Percentiles rank a stretch among this genome's conserved stretches.
These are phyloP conservation scores for Wickerhamiella cacticola DNA, from an alignment of 805 yeast genomes.

Conservation along the genomic window DNA sequence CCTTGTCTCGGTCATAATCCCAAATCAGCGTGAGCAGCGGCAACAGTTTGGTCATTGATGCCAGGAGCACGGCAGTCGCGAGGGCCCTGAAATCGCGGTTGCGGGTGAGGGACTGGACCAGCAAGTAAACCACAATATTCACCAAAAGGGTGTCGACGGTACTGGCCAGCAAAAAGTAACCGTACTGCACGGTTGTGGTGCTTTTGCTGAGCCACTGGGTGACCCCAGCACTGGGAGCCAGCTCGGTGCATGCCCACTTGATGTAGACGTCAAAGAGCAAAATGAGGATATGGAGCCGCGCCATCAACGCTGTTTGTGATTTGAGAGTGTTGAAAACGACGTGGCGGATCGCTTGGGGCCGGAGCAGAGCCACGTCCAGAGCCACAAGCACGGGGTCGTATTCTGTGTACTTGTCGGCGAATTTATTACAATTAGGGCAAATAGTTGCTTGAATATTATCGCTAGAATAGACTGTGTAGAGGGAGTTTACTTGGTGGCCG, in stretches of 20 bases:
- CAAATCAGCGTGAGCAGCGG: conserved; percentile 92
- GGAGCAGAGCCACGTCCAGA: conserved; percentile 69
- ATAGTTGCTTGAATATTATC: conserved; percentile 69
- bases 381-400: conserved; percentile 73
- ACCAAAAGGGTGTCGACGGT: conserved; percentile 27
- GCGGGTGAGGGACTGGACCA: conserved; percentile 30
- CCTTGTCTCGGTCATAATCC: conserved; percentile 82
- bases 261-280: conserved; percentile 79
- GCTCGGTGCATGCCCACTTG: conserved; percentile 85
- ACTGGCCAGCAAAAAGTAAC: conserved; percentile 29
- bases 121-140: conserved; percentile 21
- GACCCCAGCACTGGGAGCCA: conserved; percentile 27
- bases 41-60: conserved; percentile 69
- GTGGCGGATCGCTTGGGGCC: conserved; percentile 73
- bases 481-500: conserved; percentile 46
- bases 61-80: conserved; percentile 56
- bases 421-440: conserved; percentile 56
- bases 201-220: conserved; percentile 22
- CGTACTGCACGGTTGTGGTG: conserved; percentile 31
- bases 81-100: conserved; percentile 36
- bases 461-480: conserved; percentile 62
- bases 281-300: conserved; percentile 49
- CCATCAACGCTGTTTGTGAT: conserved; percentile 15
- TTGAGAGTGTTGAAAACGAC: conserved; percentile 57
- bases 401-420: conserved; percentile 87